Base-by-base conservation (phyloP, 768 basidiomycete species). In the Lactifluus subvellereus region DNA sequence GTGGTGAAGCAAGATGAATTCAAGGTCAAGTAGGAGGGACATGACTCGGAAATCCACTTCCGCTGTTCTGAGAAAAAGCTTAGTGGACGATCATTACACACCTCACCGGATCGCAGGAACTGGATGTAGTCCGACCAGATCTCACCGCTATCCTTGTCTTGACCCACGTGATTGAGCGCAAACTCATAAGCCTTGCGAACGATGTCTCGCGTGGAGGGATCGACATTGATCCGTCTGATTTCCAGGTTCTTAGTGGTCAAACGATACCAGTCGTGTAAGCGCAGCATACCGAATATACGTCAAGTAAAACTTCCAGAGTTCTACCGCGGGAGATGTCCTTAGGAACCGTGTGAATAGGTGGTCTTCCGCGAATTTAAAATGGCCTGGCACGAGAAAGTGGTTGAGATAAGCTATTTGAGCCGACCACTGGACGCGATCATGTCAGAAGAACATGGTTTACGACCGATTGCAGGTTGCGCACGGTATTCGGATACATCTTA, bases 61-160 rank as follows among this genome's bases (percentile, higher is more conserved):
- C 45, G 43, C 40, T 38, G 43, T 11, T 47, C 60, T 59, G 54
- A 57, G 32, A 32, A 57, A 35, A 54, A 57, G 40, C 54, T 59
- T 47, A 59, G 57, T 16, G 53, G 62, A 66, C 49, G 54, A 64
- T 63, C 50, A 47, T 20, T 38, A 71, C 86, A 70, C 68, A 90
- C 91, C 77, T 89, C 89, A 47, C 85, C 88, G 16, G 85, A 81
- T 66, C 84, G 86, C 55, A 99, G 74, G 72, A 97, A 98, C 62
- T 88, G 84, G 71, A 98, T 89, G 70, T 95, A 98, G 69, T 98
- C 95, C 61, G 78, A 82, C 95, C 96, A 98, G 42, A 99, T 92
- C 59, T 89, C 86, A 9, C 89, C 91, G 59, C 91, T 89, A 65
- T 95, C 91, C 69, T 91, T 89, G 75, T 98, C 96, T 72, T 90